phyloP scores from a whole-genome alignment of 306 rosid genomes.

The Medicago truncatula region MtrunA17r5.0-ANR NC_053048.1:48678001-48678500 shows the following conservation, averaged over 20 bases:
- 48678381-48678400: neutral
- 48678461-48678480: neutral
- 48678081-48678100: no score
- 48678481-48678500: no score
- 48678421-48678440: neutral
- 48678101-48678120: no score
- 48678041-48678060: no score
- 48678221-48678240: neutral
- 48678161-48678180: no score
- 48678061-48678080: no score
- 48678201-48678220: neutral
- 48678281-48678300: neutral
- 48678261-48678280: neutral
- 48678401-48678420: neutral
- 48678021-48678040: no score
- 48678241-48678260: neutral
- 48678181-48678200: neutral
- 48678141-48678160: no score
- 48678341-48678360: neutral
- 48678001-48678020: no score
- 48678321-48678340: neutral
- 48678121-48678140: no score
- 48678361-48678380: neutral
- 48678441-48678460: neutral
- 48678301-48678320: neutral